Evolutionary conservation across 192 early-diverging fungal species (phyloP).

Genomic region (Diversispora epigaea): DNA sequence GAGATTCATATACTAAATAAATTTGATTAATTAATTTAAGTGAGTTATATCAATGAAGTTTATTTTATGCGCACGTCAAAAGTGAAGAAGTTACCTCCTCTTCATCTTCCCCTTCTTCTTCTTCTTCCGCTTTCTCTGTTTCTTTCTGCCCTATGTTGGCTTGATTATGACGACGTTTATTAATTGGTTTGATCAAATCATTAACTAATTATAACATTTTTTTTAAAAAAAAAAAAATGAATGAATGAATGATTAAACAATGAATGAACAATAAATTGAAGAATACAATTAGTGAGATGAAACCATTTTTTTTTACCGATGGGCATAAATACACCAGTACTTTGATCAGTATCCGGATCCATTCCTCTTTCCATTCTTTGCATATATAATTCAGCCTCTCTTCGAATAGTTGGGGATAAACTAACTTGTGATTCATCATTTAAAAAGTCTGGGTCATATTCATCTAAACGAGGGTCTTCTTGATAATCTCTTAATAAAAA

Average conservation of each 20-base stretch:
- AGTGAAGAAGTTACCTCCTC: slow-evolving; percentile 1
- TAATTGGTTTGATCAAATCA: no score
- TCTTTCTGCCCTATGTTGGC: no score
- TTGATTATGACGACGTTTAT: no score
- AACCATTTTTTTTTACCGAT: no score
- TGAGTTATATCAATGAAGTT: not conserved
- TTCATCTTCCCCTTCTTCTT: not conserved
- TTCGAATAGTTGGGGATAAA: slow-evolving; percentile 71
- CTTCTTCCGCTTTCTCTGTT: no score
- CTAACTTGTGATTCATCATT: slow-evolving; percentile 78
- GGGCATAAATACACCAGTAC: no score
- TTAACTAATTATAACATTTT: no score
- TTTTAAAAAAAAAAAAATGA: no score
- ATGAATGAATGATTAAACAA: no score
- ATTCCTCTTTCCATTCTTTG: slow-evolving; percentile 46
- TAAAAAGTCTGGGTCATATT: slow-evolving; percentile 78
- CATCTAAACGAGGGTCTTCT: slow-evolving; percentile 67
- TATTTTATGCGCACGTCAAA: no score
- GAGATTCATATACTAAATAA: slow-evolving; percentile 37
- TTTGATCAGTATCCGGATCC: slow-evolving; percentile 52
- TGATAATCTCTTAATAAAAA: slow-evolving; percentile 73
- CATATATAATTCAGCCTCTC: slow-evolving; percentile 75
- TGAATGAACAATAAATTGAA: no score
- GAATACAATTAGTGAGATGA: no score
- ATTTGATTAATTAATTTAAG: slow-evolving; percentile 11